Evolutionary conservation across 2,329 filamentous ascomycete species (phyloP).

Genomic region (Verticillium dahliae): DNA sequence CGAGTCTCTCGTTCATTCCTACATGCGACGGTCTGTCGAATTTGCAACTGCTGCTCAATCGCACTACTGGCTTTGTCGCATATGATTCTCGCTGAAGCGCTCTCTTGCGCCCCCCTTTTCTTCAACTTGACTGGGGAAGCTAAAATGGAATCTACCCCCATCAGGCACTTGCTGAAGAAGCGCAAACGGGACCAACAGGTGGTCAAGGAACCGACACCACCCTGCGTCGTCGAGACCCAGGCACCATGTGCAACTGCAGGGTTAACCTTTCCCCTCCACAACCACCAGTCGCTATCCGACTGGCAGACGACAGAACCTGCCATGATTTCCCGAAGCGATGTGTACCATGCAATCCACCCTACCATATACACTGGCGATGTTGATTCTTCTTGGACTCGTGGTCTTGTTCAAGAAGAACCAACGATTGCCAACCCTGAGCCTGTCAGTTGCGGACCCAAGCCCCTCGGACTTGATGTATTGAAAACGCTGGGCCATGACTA

Average conservation of each 20-base stretch:
- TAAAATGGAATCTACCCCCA: neutral
- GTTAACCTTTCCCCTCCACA: neutral
- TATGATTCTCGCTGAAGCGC: too few species aligned
- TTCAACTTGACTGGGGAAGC: neutral
- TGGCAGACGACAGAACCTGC: conserved; percentile 4
- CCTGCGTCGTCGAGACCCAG: neutral
- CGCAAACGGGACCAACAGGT: neutral
- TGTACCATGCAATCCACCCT: neutral
- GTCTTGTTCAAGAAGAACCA: neutral
- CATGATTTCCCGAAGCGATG: neutral
- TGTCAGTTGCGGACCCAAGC: neutral
- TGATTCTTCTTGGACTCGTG: conserved; percentile 1
- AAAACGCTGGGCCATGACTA: neutral
- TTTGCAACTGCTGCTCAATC: neutral
- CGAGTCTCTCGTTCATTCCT: neutral
- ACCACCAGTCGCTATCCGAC: neutral
- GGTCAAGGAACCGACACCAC: neutral
- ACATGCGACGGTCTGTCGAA: neutral
- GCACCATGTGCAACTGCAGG: neutral
- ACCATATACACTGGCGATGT: conserved; percentile 3
- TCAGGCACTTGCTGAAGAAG: neutral
- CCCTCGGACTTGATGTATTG: neutral
- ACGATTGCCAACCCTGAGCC: neutral
- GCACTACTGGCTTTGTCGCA: neutral
- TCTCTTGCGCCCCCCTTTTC: neutral